A percentile compares a stretch with the other conserved stretches of the same genome.
Conservation (phyloP, 371 early-diverging fungal genomes). For the Mucor lusitanicus region DNA sequence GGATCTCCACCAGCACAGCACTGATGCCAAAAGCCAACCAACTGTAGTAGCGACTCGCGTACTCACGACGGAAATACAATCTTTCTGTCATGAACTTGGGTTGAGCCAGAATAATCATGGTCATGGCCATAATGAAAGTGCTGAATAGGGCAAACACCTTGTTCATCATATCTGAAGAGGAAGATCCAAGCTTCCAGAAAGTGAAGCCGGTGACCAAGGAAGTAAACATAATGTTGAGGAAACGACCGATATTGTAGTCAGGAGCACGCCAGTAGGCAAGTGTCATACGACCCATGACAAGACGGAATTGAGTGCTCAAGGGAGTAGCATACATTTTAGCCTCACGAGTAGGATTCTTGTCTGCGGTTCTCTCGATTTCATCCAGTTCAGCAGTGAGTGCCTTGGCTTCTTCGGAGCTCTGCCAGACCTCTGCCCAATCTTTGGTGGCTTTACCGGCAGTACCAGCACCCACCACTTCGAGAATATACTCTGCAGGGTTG, state of each 20-base stretch:
- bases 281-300: slow-evolving; percentile 55
- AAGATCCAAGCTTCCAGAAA: slow-evolving; percentile 56
- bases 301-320: slow-evolving; percentile 31
- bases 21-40: slow-evolving; percentile 63
- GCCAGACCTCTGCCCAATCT: slow-evolving; percentile 63
- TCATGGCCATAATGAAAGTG: slow-evolving; percentile 57
- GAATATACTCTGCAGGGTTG: slow-evolving; percentile 40
- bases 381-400: slow-evolving; percentile 20
- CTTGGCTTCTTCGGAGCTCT: slow-evolving; percentile 27
- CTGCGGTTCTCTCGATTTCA: slow-evolving; percentile 6
- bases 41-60: slow-evolving; percentile 66
- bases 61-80: slow-evolving; percentile 64
- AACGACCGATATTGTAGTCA: slow-evolving; percentile 59
- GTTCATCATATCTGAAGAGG: slow-evolving; percentile 60
- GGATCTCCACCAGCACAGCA: slow-evolving; percentile 53
- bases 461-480: slow-evolving; percentile 52
- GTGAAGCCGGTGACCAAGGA: slow-evolving; percentile 54
- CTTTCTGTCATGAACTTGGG: slow-evolving; percentile 64
- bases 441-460: slow-evolving; percentile 40
- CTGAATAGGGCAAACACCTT: slow-evolving; percentile 71
- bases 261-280: slow-evolving; percentile 56
- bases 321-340: slow-evolving; percentile 29
- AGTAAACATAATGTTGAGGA: slow-evolving; percentile 40
- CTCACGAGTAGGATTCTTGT: slow-evolving; percentile 15
- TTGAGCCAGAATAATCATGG: slow-evolving; percentile 34